Percentiles rank a stretch among this genome's conserved stretches.
Conservation (phyloP, 441 rosid genomes). For the Pelargonium australe region DNA sequence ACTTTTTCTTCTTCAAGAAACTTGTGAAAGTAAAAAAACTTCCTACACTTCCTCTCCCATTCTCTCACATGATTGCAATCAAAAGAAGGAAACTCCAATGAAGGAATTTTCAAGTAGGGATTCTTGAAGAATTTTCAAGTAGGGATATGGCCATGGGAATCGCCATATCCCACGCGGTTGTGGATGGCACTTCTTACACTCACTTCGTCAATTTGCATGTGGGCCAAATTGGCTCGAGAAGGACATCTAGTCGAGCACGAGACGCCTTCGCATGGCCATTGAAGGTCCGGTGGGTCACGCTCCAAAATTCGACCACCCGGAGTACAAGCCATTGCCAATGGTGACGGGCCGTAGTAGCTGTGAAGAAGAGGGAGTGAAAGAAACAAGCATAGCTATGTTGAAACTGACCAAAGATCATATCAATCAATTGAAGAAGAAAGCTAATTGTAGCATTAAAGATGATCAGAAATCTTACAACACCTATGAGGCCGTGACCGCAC, state of each 20-base stretch:
- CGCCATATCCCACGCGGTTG: conserved; percentile 43
- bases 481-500: background rate
- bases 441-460: background rate
- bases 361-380: conserved; percentile 31
- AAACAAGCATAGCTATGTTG: conserved; percentile 38
- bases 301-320: conserved; percentile 22
- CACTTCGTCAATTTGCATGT: conserved; percentile 45
- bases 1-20: too few relatives aligned
- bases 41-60: too few relatives aligned
- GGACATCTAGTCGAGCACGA: conserved; percentile 19
- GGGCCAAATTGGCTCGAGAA: conserved; percentile 45
- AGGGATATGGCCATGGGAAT: conserved; percentile 38
- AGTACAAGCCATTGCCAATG: conserved; percentile 39
- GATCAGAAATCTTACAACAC: background rate
- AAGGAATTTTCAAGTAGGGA: too few relatives aligned
- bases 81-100: too few relatives aligned
- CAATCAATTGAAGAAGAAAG: conserved; percentile 33
- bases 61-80: too few relatives aligned
- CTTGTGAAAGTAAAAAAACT: too few relatives aligned
- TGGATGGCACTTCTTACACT: conserved; percentile 38
- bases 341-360: conserved; percentile 34
- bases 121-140: too few relatives aligned
- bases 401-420: conserved; percentile 35
- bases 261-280: conserved; percentile 33
- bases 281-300: conserved; percentile 23